Evolutionary conservation across 2,329 filamentous ascomycete genomes (phyloP), one percentile per base, ranked within the genome.

Genomic region (Akanthomyces muscarius): DNA sequence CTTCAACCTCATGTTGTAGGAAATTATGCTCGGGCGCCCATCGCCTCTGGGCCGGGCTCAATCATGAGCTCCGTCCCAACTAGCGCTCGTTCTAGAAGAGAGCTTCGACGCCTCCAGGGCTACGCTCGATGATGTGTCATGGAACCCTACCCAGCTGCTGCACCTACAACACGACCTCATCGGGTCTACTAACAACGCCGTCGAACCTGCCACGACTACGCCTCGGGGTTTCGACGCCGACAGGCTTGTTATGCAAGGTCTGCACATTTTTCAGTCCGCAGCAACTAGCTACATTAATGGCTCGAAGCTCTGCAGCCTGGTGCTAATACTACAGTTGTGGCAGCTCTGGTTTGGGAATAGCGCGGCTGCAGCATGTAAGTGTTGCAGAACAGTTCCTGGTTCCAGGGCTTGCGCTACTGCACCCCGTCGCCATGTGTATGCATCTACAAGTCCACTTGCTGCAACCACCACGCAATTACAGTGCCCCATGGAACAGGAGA

Each of bases 351-450:
- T 54, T 38, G 48, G 48, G 38, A 61, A 47, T 61, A 54, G 50
- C 41, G 58, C 50, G 28, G 48, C 50, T 61, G 58, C 36, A 52
- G 18, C 38, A 53, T 53, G 48, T 14, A 45, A 61, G 50, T 61
- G 48, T 45, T n/a, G n/a, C 21, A 18, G 57, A 45, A 45, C 4
- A 8, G 38, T 54, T 38, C 50, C 50, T 60, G 4, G 57, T 58
- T 41, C 48, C 47, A 36, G 13, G 28, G 48, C 47, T 52, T 51
- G 41, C 58, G 38, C 48, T 52, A 61, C 48, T 41, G n/a, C n/a
- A 30, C 23, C 13, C 14, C 10, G 21, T 13, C 28, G 23, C 41
- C 18, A 25, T 58, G 33, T 44, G 48, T 58, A 36, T 42, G 36
- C 36, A 28, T 42, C n/a, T 25, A 30, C 38, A 13, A 25, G 42